These are phyloP conservation scores for Epicoccum sorghinum DNA, from an alignment of 2,329 filamentous ascomycete species.

Conservation along the genomic window DNA sequence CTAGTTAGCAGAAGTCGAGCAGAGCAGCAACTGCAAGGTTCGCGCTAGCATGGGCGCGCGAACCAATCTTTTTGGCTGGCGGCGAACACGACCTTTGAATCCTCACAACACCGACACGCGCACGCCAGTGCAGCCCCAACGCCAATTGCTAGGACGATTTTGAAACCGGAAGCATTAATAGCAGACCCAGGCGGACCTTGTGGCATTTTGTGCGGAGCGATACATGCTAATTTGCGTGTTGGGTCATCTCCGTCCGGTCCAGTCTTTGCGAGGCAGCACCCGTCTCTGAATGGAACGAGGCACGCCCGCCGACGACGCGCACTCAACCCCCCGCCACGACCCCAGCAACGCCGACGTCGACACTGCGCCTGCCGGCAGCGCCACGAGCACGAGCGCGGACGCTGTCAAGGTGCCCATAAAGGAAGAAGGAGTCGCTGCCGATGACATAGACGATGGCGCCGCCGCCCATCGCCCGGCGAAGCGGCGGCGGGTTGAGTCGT, in stretches of 20 bases:
- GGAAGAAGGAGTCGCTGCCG: slow-evolving; percentile 28
- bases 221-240: slow-evolving; percentile 38
- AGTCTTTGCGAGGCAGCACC: slow-evolving; percentile 18
- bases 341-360: slow-evolving; percentile 25
- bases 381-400: slow-evolving; percentile 1
- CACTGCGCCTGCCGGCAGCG: slow-evolving; percentile 8
- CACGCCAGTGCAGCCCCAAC: slow-evolving; percentile 25
- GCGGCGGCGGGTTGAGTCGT: slow-evolving; percentile 61
- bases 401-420: slow-evolving; percentile 38
- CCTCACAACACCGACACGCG: slow-evolving; percentile 34
- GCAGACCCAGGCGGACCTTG: slow-evolving; percentile 23
- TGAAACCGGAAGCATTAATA: slow-evolving; percentile 35
- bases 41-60: slow-evolving; percentile 7
- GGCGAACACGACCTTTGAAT: slow-evolving; percentile 23
- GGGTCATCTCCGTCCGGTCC: slow-evolving; percentile 40
- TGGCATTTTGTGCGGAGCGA: slow-evolving; percentile 30
- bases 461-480: slow-evolving; percentile 56
- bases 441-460: slow-evolving; percentile 30
- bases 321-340: slow-evolving; percentile 22
- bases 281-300: slow-evolving; percentile 40
- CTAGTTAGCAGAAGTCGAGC: too few relatives aligned
- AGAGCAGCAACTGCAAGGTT: background rate
- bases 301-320: slow-evolving; percentile 40
- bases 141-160: slow-evolving; percentile 36
- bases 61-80: slow-evolving; percentile 9